phyloP scores from a whole-genome alignment of 306 rosid genomes.

The Carpinus viminea region DNA sequence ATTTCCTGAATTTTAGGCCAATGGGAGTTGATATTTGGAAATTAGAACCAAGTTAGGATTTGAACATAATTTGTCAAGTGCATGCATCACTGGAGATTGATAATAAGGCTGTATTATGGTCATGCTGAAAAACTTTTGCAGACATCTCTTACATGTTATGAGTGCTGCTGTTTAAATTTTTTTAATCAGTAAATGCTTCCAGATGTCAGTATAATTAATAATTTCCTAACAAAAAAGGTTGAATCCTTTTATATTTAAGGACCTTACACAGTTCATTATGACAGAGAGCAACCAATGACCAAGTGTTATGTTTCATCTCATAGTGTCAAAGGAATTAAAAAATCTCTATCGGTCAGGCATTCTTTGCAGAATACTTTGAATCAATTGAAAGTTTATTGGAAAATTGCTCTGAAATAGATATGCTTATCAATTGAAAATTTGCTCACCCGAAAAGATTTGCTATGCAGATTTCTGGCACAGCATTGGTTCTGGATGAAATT shows the following conservation, averaged over 20 bases:
- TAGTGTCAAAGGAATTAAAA: slow-evolving; percentile 4
- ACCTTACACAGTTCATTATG: background rate
- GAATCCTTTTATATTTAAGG: background rate
- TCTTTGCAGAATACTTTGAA: background rate
- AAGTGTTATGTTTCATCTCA: background rate
- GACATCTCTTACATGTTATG: slow-evolving; percentile 1
- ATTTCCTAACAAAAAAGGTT: background rate
- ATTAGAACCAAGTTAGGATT: background rate
- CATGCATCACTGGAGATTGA: background rate
- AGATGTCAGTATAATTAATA: background rate
- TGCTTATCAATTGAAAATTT: background rate
- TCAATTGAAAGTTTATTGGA: background rate
- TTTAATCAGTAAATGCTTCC: slow-evolving; percentile 9
- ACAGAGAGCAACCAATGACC: background rate
- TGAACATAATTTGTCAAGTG: background rate
- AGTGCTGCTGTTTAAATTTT: slow-evolving; percentile 1
- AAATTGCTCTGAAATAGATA: background rate
- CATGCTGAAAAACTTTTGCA: background rate
- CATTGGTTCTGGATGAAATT: slow-evolving; percentile 91
- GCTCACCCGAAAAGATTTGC: slow-evolving; percentile 29
- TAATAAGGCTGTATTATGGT: background rate
- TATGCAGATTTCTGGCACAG: slow-evolving; percentile 88
- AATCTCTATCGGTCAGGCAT: background rate
- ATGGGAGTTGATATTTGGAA: background rate
- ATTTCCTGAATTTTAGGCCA: background rate